phyloP scores from a whole-genome alignment of 352 stramenopile genomes.

The Pythium brachiatum region DNA sequence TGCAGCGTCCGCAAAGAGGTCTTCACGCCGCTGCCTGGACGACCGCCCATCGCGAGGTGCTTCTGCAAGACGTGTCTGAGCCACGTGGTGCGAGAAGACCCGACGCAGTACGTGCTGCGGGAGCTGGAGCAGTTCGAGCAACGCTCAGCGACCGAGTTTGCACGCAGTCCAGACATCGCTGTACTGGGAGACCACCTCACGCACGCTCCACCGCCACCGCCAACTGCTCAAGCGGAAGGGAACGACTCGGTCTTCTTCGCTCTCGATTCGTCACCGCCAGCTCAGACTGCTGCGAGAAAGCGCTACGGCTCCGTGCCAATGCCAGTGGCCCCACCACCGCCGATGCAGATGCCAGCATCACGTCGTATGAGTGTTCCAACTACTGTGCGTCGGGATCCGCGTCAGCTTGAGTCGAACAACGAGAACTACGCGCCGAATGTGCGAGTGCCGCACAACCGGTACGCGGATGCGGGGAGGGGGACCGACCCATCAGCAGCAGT shows the following conservation, averaged over 20 bases:
- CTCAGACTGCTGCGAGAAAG: background rate
- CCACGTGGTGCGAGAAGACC: conserved; percentile 51
- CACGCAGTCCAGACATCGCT: conserved; percentile 15
- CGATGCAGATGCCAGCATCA: background rate
- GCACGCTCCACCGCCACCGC: conserved; percentile 10
- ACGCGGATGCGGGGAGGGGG: background rate
- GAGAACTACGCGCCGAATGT: conserved; percentile 13
- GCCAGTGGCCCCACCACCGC: background rate
- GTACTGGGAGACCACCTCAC: conserved; percentile 11
- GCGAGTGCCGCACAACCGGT: background rate
- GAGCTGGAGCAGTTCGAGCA: conserved; percentile 40
- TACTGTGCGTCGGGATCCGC: background rate
- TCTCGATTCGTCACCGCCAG: conserved; percentile 12
- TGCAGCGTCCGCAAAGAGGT: conserved; percentile 56
- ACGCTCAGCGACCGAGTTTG: conserved; percentile 16
- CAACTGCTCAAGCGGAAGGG: background rate
- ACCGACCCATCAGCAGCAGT: background rate
- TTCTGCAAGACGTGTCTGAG: conserved; percentile 60
- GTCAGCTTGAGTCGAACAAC: background rate
- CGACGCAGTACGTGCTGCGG: conserved; percentile 39
- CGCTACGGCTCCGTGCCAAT: conserved; percentile 19
- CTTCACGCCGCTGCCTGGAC: conserved; percentile 24
- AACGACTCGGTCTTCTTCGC: conserved; percentile 21
- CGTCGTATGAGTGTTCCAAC: conserved; percentile 1
- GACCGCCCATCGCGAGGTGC: conserved; percentile 34